Evolutionary conservation across 2,329 filamentous ascomycete species (phyloP).

Genomic region (Aspergillus jensenii): DNA sequence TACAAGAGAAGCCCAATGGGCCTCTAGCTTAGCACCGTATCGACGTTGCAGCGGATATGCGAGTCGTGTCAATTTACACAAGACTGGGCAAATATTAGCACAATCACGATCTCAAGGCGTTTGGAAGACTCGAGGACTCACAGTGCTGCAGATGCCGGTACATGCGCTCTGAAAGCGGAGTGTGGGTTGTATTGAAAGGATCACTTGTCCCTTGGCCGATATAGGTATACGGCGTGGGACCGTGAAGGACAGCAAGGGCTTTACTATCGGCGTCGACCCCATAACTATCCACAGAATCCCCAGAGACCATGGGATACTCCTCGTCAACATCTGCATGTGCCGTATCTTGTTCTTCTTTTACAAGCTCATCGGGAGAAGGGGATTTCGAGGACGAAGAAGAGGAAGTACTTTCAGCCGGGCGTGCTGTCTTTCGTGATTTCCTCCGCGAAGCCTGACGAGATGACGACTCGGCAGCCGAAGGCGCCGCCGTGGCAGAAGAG

Average conservation of each 20-base stretch:
- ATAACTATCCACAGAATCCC: slow-evolving; percentile 15
- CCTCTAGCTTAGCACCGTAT: slow-evolving; percentile 33
- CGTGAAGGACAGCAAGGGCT: slow-evolving; percentile 7
- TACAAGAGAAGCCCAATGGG: slow-evolving; percentile 37
- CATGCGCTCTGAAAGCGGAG: slow-evolving; percentile 38
- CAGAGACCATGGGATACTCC: slow-evolving; percentile 8
- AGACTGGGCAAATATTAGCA: slow-evolving; percentile 26
- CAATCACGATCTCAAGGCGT: neutral
- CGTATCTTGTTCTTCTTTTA: slow-evolving; percentile 15
- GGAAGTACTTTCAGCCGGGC: neutral
- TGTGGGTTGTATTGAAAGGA: slow-evolving; percentile 37
- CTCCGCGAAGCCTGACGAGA: slow-evolving; percentile 3
- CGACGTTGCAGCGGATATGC: slow-evolving; percentile 38
- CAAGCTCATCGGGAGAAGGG: slow-evolving; percentile 13
- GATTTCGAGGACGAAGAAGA: slow-evolving; percentile 6
- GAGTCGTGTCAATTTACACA: slow-evolving; percentile 36
- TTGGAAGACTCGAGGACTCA: slow-evolving; percentile 19
- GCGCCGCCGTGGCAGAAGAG: neutral
- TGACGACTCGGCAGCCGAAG: neutral
- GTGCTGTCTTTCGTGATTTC: neutral
- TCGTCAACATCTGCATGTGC: slow-evolving; percentile 7
- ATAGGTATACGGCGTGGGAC: slow-evolving; percentile 26
- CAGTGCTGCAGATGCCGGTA: slow-evolving; percentile 38
- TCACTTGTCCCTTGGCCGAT: slow-evolving; percentile 35
- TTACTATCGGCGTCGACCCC: slow-evolving; percentile 15